Evolutionary conservation across 2,329 filamentous ascomycete species (phyloP), one percentile per base, ranked within the genome.

Genomic region (Verticillium tricorpus): DNA sequence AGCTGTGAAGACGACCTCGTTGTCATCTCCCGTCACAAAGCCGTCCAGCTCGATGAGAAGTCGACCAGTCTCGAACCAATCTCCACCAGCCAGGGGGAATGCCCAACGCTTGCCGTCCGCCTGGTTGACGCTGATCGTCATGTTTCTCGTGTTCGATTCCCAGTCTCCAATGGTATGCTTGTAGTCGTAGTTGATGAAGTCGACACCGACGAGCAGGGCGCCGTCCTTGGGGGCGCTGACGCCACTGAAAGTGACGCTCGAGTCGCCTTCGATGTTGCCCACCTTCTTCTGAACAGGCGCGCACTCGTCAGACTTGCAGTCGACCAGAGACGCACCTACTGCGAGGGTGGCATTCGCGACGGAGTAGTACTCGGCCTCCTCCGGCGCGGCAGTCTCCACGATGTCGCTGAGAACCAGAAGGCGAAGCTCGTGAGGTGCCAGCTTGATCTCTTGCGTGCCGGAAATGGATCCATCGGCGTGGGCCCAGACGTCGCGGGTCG

Each of bases 141-240:
- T 73, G 60, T 84, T 84, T 1, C 81, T 71, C 0, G 80, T 78
- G 65, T 83, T 85, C 0, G 76, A 74, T 0, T 78, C 81, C 64
- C 69, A 76, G 0, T 66, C 75, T 72, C 80, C 83, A 0, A 77
- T 71, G 0, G 72, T 75, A 1, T 68, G 69, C 0, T 77, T 74
- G 12, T 82, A 73, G 9, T 83, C 81, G 64, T 84, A 83, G 70
- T 84, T 84, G 69, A 82, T 79, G 56, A 78, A 83, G 66, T 82
- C 79, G 14, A 84, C 68, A 0, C 78, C 78, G 0, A 84, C 62
- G 35, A 80, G 75, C 62, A 78, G 76, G 3, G 66, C 66, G 1
- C 76, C 74, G 4, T 64, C 69, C 0, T 68, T 72, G 1, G 71
- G 64, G 1, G 70, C 68, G 4, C 45, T 64, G 11, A 77, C 72